Base-by-base conservation (phyloP, 2,329 filamentous ascomycete genomes). In the Zasmidium cellare region DNA sequence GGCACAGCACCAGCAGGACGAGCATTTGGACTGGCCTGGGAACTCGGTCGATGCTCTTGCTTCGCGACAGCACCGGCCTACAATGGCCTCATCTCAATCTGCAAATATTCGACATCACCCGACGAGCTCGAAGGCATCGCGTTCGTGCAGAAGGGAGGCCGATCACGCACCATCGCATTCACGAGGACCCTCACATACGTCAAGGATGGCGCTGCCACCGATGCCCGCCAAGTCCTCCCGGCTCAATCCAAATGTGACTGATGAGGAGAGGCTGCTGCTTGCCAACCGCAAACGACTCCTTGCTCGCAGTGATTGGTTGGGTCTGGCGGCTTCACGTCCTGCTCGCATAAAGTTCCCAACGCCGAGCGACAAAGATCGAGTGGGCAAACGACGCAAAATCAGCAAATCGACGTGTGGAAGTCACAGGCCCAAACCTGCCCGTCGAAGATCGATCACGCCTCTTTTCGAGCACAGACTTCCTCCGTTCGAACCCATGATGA, bases 351-450 rank as follows among this genome's bases (percentile, higher is more conserved):
- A 58, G 3, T 71, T 67, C 46, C 50, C 65, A 16, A 55, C 59
- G 1, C 35, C 55, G 3, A 49, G 48, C 3, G 69, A 68, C 6
- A 61, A 57, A 41, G 63, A 67, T 16, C 56, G 54, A 18, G 57
- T 73, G n/a, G 69, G 69, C 3, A 69, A 68, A 55, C 65, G 71
- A 16, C 65, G 66, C 28, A 71, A 65, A 53, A 53, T 72, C 16
- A 38, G 63, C 23, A 65, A 54, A 22, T 20, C 58, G n/a, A 28
- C 7, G 14, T 46, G 45, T 9, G 38, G 46, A 20, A 16, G 12
- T 41, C 35, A 41, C 35, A 48, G 41, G 47, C 38, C 56, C 11
- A 62, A 62, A 20, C 51, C 56, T 45, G 57, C 61, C 9, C 50
- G 38, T 18, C 44, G 45, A 20, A 58, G 58, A 12, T 45, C 46